Evolutionary conservation across 257 asterid species (phyloP).

Genomic region (Lycium barbarum): DNA sequence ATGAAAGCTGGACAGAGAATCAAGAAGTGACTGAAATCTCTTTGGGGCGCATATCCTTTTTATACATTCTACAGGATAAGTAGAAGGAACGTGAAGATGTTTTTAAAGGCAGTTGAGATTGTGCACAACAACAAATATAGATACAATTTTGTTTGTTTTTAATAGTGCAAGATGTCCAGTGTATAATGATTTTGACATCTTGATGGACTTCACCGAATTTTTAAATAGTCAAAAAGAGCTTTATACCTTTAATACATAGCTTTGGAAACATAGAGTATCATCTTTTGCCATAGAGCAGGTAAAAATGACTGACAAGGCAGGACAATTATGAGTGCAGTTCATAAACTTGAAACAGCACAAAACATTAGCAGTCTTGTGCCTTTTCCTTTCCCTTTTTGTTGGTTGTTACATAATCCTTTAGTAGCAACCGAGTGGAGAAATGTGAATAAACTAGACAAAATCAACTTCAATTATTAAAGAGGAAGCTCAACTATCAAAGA

Average conservation of each 20-base stretch:
- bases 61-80: not conserved
- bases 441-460: not conserved
- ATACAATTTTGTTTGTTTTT: not conserved
- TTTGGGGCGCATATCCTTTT: not conserved
- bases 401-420: not conserved
- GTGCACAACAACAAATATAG: not conserved
- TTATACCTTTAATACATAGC: not conserved
- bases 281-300: not conserved
- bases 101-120: not conserved
- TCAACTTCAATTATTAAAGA: not conserved
- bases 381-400: not conserved
- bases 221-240: not conserved
- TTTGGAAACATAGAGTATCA: not conserved
- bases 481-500: not conserved
- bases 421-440: not conserved
- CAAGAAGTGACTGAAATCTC: not conserved
- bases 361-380: not conserved
- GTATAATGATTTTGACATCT: not conserved
- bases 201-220: not conserved
- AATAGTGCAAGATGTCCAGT: not conserved
- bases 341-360: not conserved
- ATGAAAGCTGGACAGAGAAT: not conserved
- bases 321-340: not conserved
- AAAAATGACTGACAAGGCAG: not conserved
- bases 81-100: not conserved